Evolutionary conservation across 805 yeast genomes (phyloP).

Genomic region (Schwanniomyces sp.): DNA sequence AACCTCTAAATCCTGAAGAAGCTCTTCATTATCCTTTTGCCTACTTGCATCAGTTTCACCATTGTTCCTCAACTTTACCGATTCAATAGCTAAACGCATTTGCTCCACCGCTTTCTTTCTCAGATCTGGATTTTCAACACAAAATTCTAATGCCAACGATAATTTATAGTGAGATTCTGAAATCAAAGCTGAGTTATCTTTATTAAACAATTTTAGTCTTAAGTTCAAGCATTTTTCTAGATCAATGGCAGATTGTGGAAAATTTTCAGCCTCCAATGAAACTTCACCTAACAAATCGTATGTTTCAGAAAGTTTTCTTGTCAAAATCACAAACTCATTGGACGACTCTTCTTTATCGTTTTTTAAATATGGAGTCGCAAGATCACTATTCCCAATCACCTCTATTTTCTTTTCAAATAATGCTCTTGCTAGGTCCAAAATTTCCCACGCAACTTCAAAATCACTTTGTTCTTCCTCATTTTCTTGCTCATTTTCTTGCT

Average conservation of each 20-base stretch:
- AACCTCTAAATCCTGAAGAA: conserved; percentile 55
- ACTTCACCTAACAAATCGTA: conserved; percentile 86
- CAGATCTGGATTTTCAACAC: conserved; percentile 49
- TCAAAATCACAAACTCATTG: conserved; percentile 33
- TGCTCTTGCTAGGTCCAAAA: conserved; percentile 74
- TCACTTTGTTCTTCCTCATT: conserved; percentile 56
- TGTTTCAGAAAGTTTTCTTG: conserved; percentile 65
- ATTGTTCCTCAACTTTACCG: conserved; percentile 40
- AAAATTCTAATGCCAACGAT: conserved; percentile 75
- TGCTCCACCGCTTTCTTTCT: conserved; percentile 54
- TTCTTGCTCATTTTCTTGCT: conserved; percentile 14
- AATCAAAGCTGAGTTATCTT: conserved; percentile 52
- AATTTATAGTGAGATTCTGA: conserved; percentile 82
- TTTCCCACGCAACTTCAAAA: conserved; percentile 87
- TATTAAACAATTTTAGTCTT: conserved; percentile 50
- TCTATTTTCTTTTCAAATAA: conserved; percentile 52
- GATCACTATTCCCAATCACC: conserved; percentile 2
- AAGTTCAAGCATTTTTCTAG: conserved; percentile 57
- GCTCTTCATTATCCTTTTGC: conserved; percentile 43
- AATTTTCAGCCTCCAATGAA: conserved; percentile 86
- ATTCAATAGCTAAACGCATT: conserved; percentile 50
- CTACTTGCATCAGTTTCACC: conserved; percentile 41
- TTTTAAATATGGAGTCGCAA: conserved; percentile 26
- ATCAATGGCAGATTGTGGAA: conserved; percentile 73
- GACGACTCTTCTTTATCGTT: conserved; percentile 28